Evolutionary conservation across 2,329 filamentous ascomycete species (phyloP).

Genomic region (Cordyceps tenuipes): DNA sequence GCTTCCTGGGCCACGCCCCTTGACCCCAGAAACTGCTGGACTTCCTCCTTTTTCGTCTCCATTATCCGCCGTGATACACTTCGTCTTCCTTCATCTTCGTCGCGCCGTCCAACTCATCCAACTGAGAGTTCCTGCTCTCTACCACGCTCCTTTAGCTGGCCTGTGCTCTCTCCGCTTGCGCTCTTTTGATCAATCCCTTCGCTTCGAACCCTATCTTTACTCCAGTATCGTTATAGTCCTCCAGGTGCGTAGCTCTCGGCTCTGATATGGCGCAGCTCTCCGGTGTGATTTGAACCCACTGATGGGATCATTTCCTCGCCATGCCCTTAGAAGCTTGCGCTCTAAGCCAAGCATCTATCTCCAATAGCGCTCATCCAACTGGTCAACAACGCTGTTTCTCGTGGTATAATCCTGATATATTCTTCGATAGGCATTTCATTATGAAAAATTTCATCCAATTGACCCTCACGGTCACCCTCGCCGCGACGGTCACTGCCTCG

Average conservation of each 20-base stretch:
- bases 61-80: neutral
- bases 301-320: neutral
- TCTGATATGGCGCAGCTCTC: neutral
- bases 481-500: conserved; percentile 46
- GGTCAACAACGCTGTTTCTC: neutral
- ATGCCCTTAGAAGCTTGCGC: neutral
- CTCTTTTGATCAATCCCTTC: conserved; percentile 24
- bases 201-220: conserved; percentile 15
- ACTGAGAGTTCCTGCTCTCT: conserved; percentile 47
- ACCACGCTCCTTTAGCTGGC: conserved; percentile 44
- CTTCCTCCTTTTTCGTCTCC: conserved; percentile 6
- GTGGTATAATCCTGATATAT: neutral
- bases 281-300: neutral
- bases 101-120: conserved; percentile 31
- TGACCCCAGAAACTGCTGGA: neutral
- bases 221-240: neutral
- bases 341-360: neutral
- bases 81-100: conserved; percentile 9
- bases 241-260: neutral
- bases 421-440: neutral
- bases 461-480: conserved; percentile 45
- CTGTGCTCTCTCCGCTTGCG: conserved; percentile 19
- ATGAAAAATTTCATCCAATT: conserved; percentile 19
- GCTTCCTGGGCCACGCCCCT: neutral
- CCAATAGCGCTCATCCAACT: neutral